A percentile compares a stretch with the other conserved stretches of the same genome.
phyloP scores from a whole-genome alignment of 495 filamentous ascomycete genomes.

The Alectoria sarmentosa region DNA sequence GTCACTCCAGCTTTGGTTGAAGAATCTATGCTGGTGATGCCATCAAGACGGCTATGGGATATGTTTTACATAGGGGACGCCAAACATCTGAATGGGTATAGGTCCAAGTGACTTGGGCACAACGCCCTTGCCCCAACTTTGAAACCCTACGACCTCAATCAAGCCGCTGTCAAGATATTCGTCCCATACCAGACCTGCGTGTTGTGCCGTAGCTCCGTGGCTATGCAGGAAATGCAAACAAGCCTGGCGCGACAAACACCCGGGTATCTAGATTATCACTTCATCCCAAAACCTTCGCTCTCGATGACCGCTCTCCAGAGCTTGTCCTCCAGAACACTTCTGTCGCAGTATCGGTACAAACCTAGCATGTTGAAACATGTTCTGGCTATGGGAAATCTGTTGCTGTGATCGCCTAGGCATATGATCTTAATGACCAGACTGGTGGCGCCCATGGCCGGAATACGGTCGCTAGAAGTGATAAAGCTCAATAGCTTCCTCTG shows the following conservation, averaged over 20 bases:
- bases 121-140: background rate
- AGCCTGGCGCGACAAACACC: background rate
- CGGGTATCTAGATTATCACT: conserved; percentile 39
- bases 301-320: conserved; percentile 83
- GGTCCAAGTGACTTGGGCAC: background rate
- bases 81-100: background rate
- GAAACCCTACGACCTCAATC: background rate
- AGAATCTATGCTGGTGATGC: background rate
- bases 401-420: conserved; percentile 66
- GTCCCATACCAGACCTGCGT: background rate
- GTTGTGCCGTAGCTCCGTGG: background rate
- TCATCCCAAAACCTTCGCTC: conserved; percentile 92
- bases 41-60: background rate
- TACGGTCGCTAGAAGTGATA: conserved; percentile 88
- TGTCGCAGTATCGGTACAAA: conserved; percentile 62
- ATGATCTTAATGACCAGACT: conserved; percentile 62
- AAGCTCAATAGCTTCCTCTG: conserved; percentile 80
- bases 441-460: conserved; percentile 85
- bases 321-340: conserved; percentile 58
- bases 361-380: conserved; percentile 88
- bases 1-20: background rate
- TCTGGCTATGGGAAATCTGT: conserved; percentile 75
- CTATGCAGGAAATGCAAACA: background rate
- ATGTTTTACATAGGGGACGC: background rate
- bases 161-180: background rate